These are phyloP conservation scores for Madurella mycetomatis DNA, from an alignment of 2,329 filamentous ascomycete genomes.

Conservation along the genomic window DNA sequence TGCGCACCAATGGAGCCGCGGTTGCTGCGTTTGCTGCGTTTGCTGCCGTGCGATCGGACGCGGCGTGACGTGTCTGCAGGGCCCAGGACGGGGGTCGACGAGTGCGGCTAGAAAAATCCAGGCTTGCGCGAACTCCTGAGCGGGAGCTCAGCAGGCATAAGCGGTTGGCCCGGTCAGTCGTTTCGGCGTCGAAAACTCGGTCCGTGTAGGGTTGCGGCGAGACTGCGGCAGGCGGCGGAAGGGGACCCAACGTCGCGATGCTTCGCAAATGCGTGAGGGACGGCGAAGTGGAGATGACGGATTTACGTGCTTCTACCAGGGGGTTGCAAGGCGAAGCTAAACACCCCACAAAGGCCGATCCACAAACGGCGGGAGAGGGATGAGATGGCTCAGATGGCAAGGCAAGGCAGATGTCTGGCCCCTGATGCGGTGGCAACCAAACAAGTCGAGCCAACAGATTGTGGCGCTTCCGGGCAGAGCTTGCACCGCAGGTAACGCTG, in stretches of 20 bases:
- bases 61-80: conserved; percentile 7
- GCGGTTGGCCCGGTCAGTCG: not conserved
- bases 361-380: too few species aligned
- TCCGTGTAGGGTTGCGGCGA: too few species aligned
- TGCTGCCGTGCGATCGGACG: conserved; percentile 10
- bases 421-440: not conserved
- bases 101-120: not conserved
- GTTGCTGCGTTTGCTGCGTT: conserved; percentile 7
- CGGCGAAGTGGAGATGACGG: not conserved
- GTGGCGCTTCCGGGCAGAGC: not conserved
- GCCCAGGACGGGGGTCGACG: not conserved
- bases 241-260: conserved; percentile 14
- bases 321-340: too few species aligned
- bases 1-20: conserved; percentile 20
- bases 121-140: not conserved
- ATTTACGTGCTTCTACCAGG: too few species aligned
- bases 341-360: too few species aligned
- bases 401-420: too few species aligned
- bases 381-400: too few species aligned
- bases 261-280: not conserved
- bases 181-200: too few species aligned
- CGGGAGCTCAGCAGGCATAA: not conserved
- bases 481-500: too few species aligned
- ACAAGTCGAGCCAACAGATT: not conserved
- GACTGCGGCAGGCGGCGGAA: not conserved